Evolutionary conservation across 2,329 filamentous ascomycete genomes (phyloP), one percentile per base, ranked within the genome.

Genomic region (Neophaeococcomyces aloes): DNA sequence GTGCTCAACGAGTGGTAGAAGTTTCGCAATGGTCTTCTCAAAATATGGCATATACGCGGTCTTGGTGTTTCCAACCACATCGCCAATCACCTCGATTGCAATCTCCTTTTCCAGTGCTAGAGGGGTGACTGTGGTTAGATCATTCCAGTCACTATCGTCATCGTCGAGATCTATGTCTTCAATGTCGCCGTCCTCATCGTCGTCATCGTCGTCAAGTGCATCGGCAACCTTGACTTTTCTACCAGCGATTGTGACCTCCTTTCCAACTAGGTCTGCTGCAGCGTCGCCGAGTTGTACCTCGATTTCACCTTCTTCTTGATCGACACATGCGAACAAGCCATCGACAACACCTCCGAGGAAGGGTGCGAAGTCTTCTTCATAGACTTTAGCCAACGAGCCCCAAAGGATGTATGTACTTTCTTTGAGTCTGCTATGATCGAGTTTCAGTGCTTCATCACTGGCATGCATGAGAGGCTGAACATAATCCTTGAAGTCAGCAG

Each of bases 391-490:
- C 60, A 98, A 79, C 31, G 85, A 86, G 53, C 86, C 87, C 89
- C 91, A 98, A 43, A 98, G 75, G 50, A 96, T 93, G 68, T 94
- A 98, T 61, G 86, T 94, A 49, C 87, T 95, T 71, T 98, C 91
- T 64, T 87, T 85, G 40, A 96, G 78, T 45, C 88, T 78, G 32
- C 88, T 84, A 67, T 95, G 88, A 56, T 86, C 88, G 2, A 98
- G 79, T 55, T 83, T 73, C 2, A 96, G 74, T 44, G 84, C 88
- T 65, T 95, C 88, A 65, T 95, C 88, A 53, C 86, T 94, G 11
- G 89, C 83, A 57, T 81, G 75, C 84, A 98, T 94, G 46, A 96
- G 73, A 32, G 86, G 86, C 59, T 83, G 74, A 29, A 96, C 88
- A 59, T 89, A 96, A 11, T 84, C 85, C 69, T 94, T 81, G 73